Conservation (phyloP, 805 yeast genomes). For the Ogataea zsoltii region DNA sequence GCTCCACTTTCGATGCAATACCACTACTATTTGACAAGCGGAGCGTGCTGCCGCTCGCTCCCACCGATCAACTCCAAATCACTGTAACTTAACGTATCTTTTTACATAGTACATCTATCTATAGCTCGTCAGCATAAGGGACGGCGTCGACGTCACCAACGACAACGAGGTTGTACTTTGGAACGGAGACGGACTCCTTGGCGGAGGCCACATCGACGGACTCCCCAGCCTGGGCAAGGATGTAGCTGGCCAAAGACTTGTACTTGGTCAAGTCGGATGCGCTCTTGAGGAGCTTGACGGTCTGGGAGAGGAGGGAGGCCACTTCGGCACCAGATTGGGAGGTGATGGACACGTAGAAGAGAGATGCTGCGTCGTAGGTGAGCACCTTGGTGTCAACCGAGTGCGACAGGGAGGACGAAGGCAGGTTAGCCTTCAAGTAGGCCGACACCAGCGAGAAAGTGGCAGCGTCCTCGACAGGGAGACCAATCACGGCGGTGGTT, state of each 20-base stretch:
- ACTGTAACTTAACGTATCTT: conserved; percentile 3
- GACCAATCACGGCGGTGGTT: conserved; percentile 76
- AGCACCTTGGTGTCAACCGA: conserved; percentile 51
- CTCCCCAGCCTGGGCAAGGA: conserved; percentile 43
- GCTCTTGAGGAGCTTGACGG: conserved; percentile 51
- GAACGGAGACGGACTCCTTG: conserved; percentile 37
- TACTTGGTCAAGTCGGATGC: conserved; percentile 62
- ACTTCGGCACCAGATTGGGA: conserved; percentile 61
- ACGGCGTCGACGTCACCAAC: conserved; percentile 84
- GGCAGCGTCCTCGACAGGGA: conserved; percentile 73
- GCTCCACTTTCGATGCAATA: too few relatives aligned
- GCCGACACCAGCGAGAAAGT: conserved; percentile 70
- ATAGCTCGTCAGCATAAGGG: conserved; percentile 90
- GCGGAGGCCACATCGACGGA: conserved; percentile 38
- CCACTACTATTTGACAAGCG: too few relatives aligned
- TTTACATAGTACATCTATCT: conserved; percentile 31
- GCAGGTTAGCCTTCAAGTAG: conserved; percentile 53
- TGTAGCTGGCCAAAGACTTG: conserved; percentile 50
- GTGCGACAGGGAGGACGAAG: conserved; percentile 53
- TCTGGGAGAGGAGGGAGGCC: conserved; percentile 58
- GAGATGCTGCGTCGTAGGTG: conserved; percentile 75
- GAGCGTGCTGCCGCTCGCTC: too few relatives aligned
- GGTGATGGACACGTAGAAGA: conserved; percentile 69
- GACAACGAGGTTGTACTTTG: conserved; percentile 80
- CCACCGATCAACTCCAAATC: too few relatives aligned